Evolutionary conservation across 352 stramenopile genomes (phyloP), one percentile per base, ranked within the genome.

Genomic region (Phytophthora pini): DNA sequence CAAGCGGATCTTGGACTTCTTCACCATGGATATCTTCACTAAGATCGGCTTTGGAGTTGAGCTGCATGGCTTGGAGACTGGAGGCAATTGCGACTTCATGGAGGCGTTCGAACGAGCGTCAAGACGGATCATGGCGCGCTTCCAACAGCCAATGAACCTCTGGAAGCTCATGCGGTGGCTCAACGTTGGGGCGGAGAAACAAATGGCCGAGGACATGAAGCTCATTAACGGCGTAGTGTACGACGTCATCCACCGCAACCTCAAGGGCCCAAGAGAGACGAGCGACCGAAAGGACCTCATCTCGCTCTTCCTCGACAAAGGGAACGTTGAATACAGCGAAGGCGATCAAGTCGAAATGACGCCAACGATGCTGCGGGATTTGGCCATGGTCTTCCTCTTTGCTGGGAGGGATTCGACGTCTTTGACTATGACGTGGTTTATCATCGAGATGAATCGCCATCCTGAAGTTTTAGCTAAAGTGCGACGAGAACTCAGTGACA

Each of bases 381-480:
- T 93, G 62, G 68, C 85, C 17, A 72, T 97, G 39, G 90, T 78
- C 59, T 94, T 96, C 45, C 67, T 96, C 32, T 72, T 89, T n/a
- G 88, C 87, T 40, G 87, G 87, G 1, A 65, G 84, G 0, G 88
- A 92, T 56, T 93, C 89, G 8, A 96, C 88, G 0, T 77, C 87
- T 1, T 73, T 87, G 49, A 87, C 71, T 8, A 72, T 97, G 45
- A 64, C 72, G 4, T 97, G 89, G 88, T 81, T 90, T 36, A 49
- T 96, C 24, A 77, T 93, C 39, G 83, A 93, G 68, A 67, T 97
- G 48, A 86, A 80, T 31, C 73, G 76, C 4, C 72, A 96, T 55
- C 86, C 82, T 2, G 29, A 79, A 0, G 72, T 80, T 5, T 20
- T 64, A 2, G 55, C 57, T 8, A 34, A 58, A 0, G 58, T 84